A percentile compares a stretch with the other conserved stretches of the same genome.
Conservation (phyloP, 2,329 filamentous ascomycete genomes). For the Arachnomyces sp. region DNA sequence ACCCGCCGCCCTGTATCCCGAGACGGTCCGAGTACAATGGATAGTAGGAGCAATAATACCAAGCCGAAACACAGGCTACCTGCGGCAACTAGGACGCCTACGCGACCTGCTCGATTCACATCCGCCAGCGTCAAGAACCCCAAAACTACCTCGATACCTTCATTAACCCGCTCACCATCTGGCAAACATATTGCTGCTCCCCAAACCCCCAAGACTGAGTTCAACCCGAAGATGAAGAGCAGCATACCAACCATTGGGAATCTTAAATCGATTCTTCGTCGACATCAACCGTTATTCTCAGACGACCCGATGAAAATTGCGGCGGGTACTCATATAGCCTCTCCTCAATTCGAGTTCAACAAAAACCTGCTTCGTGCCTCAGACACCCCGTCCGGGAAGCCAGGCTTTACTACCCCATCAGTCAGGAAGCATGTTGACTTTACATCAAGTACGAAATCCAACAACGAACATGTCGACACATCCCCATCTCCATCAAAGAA, state of each 20-base stretch:
- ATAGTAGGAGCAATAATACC: conserved; percentile 10
- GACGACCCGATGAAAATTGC: conserved; percentile 51
- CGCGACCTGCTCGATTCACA: conserved; percentile 39
- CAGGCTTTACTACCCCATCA: conserved; percentile 54
- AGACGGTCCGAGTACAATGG: conserved; percentile 12
- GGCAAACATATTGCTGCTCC: conserved; percentile 42
- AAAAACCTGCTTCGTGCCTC: conserved; percentile 42
- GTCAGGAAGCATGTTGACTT: conserved; percentile 76
- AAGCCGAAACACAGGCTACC: conserved; percentile 35
- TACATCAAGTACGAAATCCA: conserved; percentile 57
- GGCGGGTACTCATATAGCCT: conserved; percentile 47
- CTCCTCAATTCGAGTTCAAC: conserved; percentile 37
- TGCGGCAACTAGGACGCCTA: conserved; percentile 68
- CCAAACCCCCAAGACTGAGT: conserved; percentile 37
- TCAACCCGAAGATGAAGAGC: conserved; percentile 38
- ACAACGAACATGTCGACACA: conserved; percentile 25
- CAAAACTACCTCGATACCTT: conserved; percentile 47
- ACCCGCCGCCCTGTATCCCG: conserved; percentile 40
- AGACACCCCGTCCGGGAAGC: conserved; percentile 12
- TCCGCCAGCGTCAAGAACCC: conserved; percentile 44
- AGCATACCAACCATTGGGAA: conserved; percentile 44
- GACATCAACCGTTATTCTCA: conserved; percentile 51
- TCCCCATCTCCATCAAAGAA: conserved; percentile 37
- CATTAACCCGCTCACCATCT: conserved; percentile 43
- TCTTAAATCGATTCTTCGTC: conserved; percentile 57